phyloP scores from a whole-genome alignment of 1,284 basidiomycete genomes.

The Abortiporus biennis region DNA sequence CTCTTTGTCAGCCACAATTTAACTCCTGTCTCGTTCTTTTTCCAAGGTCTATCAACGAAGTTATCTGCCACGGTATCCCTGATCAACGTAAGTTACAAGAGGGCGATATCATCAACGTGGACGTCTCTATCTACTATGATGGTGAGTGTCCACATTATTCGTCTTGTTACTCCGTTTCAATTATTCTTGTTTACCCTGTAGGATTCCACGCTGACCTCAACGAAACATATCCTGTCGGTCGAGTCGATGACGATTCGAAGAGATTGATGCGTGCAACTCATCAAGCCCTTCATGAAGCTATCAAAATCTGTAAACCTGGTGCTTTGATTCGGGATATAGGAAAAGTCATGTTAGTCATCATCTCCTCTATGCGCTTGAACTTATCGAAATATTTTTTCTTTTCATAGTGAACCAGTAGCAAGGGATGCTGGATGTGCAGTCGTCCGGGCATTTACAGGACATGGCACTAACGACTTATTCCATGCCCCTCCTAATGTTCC shows the following conservation, averaged over 20 bases:
- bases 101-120: constrained; percentile 92
- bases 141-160: constrained; percentile 36
- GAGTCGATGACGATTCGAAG: constrained; percentile 76
- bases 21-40: no score
- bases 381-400: no score
- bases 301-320: constrained; percentile 87
- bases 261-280: constrained; percentile 81
- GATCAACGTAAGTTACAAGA: constrained; percentile 82
- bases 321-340: constrained; percentile 81
- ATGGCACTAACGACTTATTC: constrained; percentile 86
- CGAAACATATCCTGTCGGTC: constrained; percentile 85
- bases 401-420: constrained; percentile 72
- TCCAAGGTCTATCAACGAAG: constrained; percentile 91
- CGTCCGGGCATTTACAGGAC: constrained; percentile 86
- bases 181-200: no score
- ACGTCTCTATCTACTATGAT: constrained; percentile 64
- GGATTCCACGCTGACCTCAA: constrained; percentile 92
- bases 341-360: constrained; percentile 67
- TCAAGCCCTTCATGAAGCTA: constrained; percentile 80
- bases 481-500: constrained; percentile 71
- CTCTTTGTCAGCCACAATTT: constrained; percentile 7
- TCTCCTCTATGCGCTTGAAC: no score
- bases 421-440: constrained; percentile 77
- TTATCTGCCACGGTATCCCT: constrained; percentile 96
- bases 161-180: no score